phyloP scores from a whole-genome alignment of 23 red algal species.

The Cyanidioschyzon merolae region DNA sequence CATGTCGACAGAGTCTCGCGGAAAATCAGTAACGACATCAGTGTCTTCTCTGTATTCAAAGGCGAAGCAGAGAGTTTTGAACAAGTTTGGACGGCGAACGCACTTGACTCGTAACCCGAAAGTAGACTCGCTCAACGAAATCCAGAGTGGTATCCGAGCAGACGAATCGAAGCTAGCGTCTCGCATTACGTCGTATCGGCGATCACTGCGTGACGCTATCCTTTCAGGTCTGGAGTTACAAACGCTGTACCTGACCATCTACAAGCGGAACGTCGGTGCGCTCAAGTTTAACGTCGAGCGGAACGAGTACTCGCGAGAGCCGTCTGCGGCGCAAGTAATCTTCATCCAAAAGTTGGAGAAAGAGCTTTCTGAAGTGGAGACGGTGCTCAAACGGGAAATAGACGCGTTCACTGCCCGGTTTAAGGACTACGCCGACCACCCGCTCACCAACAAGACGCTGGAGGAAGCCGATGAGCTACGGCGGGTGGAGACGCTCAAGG shows the following conservation, averaged over 20 bases:
- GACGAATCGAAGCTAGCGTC: constrained; percentile 4
- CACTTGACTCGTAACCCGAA: constrained; percentile 36
- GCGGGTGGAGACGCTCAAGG: constrained; percentile 11
- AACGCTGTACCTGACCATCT: neutral
- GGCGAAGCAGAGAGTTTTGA: constrained; percentile 97
- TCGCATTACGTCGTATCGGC: neutral
- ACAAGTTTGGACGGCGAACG: constrained; percentile 78
- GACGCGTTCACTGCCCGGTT: neutral
- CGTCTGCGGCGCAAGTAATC: neutral
- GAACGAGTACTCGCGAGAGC: constrained; percentile 14
- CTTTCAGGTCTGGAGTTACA: neutral
- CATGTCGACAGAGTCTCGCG: constrained; percentile 1
- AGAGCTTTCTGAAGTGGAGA: neutral
- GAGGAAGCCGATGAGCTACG: constrained; percentile 10
- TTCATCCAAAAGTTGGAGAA: constrained; percentile 3
- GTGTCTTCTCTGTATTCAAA: constrained; percentile 52
- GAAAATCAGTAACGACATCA: neutral
- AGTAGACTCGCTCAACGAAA: constrained; percentile 28
- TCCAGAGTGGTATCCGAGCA: neutral
- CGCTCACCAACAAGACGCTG: constrained; percentile 12
- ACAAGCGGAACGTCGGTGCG: constrained; percentile 1
- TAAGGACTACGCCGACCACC: constrained; percentile 12
- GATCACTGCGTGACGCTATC: constrained; percentile 1
- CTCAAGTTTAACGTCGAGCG: neutral
- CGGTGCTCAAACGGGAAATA: neutral